phyloP scores from a whole-genome alignment of 2,329 filamentous ascomycete genomes.

The Macrophomina tecta region DNA sequence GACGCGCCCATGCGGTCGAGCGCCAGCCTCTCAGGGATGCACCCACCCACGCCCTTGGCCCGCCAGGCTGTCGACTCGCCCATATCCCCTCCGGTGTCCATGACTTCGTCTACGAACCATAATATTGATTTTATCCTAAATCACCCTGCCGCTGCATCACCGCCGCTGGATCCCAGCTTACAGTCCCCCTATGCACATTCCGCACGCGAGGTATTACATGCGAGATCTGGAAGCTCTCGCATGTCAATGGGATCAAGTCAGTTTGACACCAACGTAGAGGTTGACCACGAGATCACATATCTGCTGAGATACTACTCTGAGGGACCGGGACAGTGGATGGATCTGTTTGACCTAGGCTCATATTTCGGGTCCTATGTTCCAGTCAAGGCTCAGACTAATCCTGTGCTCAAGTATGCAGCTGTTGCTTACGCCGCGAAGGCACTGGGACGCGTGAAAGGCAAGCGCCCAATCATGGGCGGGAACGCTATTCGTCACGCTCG shows the following conservation, averaged over 20 bases:
- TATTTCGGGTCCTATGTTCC: slow-evolving; percentile 68
- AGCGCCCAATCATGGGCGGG: slow-evolving; percentile 57
- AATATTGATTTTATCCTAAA: slow-evolving; percentile 65
- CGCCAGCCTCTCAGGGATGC: slow-evolving; percentile 29
- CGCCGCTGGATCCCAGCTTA: slow-evolving; percentile 44
- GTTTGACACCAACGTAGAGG: slow-evolving; percentile 32
- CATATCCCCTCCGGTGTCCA: slow-evolving; percentile 51
- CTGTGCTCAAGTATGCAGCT: slow-evolving; percentile 60
- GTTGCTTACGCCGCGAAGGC: slow-evolving; percentile 69
- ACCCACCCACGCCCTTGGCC: slow-evolving; percentile 36
- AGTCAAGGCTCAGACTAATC: slow-evolving; percentile 59
- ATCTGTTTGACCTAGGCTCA: slow-evolving; percentile 60
- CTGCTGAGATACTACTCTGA: slow-evolving; percentile 66
- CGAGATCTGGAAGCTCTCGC: slow-evolving; percentile 23
- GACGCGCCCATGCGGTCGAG: slow-evolving; percentile 28
- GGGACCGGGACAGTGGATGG: slow-evolving; percentile 66
- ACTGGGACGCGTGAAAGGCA: slow-evolving; percentile 60
- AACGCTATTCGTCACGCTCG: slow-evolving; percentile 55
- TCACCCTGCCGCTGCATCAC: slow-evolving; percentile 38
- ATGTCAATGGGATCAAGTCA: slow-evolving; percentile 22
- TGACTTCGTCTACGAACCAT: slow-evolving; percentile 45
- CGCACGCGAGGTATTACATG: slow-evolving; percentile 26
- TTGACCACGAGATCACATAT: slow-evolving; percentile 65
- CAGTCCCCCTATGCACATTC: slow-evolving; percentile 38
- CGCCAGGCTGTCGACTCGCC: slow-evolving; percentile 36